Evolutionary conservation across 2,329 filamentous ascomycete genomes (phyloP), one percentile per base, ranked within the genome.

Genomic region (Trichoderma citrinoviride): DNA sequence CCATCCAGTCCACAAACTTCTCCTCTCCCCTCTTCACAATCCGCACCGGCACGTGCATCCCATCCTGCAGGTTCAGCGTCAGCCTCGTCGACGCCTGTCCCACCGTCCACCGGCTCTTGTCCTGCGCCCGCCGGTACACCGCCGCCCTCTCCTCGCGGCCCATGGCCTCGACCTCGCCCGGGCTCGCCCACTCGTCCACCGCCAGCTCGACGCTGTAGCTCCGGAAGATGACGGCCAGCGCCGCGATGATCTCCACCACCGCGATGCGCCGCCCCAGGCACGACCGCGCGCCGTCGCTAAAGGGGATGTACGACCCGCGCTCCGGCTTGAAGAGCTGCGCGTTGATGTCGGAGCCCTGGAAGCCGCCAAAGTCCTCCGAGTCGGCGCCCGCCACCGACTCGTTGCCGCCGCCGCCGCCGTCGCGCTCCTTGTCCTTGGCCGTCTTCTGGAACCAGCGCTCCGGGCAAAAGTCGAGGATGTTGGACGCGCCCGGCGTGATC

Each of bases 21-120:
- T 93, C 91, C 68, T 84, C 77, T 0, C 90, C 90, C 69, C 88
- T 85, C 77, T 79, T 86, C 10, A 91, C 88, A 68, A 94, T 76
- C 68, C 90, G 78, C 46, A 94, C 78, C 0, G 89, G 88, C 40
- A 94, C 85, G 62, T 83, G 79, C 78, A 23, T 76, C 79, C n/a
- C 81, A 44, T 44, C 57, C 33, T 87, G 81, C 75, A 94, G 80
- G 77, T 92, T 90, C 69, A 94, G 78, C 66, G 91, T 93, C 66
- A 94, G 82, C 64, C 91, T 76, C n/a, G 84, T 84, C 29, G 78
- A 81, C 70, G 89, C 87, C 37, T 80, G 77, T 64, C 75, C 76
- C 55, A 92, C 72, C 61, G 84, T 80, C 58, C 78, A 73, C 66
- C 82, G 76, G 29, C 84, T 84, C 71, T 81, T 81, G 25, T 79